A percentile compares a stretch with the other conserved stretches of the same genome.
Evolutionary conservation across 164 flowering plant species (phyloP).

Genomic region (Pachysandra terminalis): DNA sequence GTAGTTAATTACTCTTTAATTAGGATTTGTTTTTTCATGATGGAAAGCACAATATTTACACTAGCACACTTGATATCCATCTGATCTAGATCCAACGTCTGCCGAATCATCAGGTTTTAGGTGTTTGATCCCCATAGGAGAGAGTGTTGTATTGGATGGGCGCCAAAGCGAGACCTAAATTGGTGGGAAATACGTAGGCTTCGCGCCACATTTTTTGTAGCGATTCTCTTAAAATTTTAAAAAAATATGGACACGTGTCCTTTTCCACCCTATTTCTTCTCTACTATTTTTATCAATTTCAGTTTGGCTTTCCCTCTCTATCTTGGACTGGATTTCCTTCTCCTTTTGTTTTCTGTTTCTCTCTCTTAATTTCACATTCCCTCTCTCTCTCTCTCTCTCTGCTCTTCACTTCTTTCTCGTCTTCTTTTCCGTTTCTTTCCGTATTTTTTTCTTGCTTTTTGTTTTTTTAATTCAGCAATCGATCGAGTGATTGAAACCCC

Average conservation of each 20-base stretch:
- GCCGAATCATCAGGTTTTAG: neutral
- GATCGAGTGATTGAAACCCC: neutral
- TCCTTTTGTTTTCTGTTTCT: neutral
- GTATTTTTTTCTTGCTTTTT: neutral
- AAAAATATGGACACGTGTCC: slow-evolving; percentile 8
- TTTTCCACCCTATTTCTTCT: slow-evolving; percentile 1
- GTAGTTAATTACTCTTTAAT: too few species aligned
- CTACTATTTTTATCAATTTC: neutral
- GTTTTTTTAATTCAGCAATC: neutral
- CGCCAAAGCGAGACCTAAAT: neutral
- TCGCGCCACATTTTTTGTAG: neutral
- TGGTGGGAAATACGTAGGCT: neutral
- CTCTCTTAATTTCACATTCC: too few species aligned
- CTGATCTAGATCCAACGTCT: too few species aligned
- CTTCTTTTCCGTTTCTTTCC: neutral
- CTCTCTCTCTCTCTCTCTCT: slow-evolving; percentile 8
- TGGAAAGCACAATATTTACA: too few species aligned
- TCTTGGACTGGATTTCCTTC: neutral
- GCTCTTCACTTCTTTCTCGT: too few species aligned
- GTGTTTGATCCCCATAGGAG: neutral
- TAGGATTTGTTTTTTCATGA: too few species aligned
- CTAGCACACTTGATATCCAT: too few species aligned
- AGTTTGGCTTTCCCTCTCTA: neutral
- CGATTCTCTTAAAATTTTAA: too few species aligned
- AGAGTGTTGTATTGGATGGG: neutral